phyloP scores from a whole-genome alignment of 2,329 filamentous ascomycete species.

The Aspergillus luchuensis region DNA sequence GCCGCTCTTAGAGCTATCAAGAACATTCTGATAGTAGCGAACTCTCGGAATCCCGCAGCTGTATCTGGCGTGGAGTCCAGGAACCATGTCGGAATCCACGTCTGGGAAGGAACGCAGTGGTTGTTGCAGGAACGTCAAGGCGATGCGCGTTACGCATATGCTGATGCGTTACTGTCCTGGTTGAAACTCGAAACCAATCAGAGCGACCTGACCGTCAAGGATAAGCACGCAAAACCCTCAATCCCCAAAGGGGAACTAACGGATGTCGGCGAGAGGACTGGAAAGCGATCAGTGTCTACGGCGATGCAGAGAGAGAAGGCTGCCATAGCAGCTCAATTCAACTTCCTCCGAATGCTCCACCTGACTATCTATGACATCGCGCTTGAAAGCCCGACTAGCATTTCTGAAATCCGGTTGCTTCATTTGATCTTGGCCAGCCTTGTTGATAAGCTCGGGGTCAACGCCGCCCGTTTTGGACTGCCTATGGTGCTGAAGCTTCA shows the following conservation, averaged over 20 bases:
- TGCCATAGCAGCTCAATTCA: conserved; percentile 58
- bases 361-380: conserved; percentile 88
- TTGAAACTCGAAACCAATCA: conserved; percentile 75
- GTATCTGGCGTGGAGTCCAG: conserved; percentile 67
- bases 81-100: conserved; percentile 73
- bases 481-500: conserved; percentile 90
- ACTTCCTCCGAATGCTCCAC: conserved; percentile 80
- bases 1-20: conserved; percentile 78
- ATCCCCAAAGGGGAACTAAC: conserved; percentile 49
- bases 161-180: conserved; percentile 82
- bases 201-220: conserved; percentile 65
- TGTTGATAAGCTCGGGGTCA: conserved; percentile 77
- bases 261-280: conserved; percentile 43
- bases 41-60: conserved; percentile 62
- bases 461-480: conserved; percentile 74
- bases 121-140: conserved; percentile 78
- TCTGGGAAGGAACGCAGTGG: conserved; percentile 98
- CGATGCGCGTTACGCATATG: conserved; percentile 79
- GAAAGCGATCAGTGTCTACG: conserved; percentile 68
- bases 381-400: conserved; percentile 69
- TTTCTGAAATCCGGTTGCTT: conserved; percentile 73
- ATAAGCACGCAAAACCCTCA: conserved; percentile 53
- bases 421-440: conserved; percentile 76
- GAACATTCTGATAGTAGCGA: conserved; percentile 78
- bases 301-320: conserved; percentile 63